These are phyloP conservation scores for Lolium rigidum DNA, from an alignment of 176 grass and related monocot genomes.

Conservation along the genomic window DNA sequence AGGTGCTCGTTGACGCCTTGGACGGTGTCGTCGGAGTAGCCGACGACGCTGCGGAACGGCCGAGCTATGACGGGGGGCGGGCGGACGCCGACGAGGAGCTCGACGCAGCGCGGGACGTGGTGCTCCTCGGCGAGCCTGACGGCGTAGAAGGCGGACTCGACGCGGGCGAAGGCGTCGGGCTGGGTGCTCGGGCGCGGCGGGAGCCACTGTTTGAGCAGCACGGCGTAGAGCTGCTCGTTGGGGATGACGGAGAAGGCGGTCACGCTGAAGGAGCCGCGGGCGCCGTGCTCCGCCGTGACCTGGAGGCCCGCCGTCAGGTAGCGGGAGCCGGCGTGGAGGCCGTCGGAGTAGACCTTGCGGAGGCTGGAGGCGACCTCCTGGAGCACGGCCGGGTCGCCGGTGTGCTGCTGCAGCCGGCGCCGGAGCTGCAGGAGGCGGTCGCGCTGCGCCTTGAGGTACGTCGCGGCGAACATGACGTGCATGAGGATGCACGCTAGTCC, in stretches of 20 bases:
- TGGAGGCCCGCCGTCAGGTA: not conserved
- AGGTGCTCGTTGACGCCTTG: not conserved
- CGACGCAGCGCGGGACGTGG: not conserved
- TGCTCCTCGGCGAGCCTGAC: not conserved
- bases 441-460: too few species aligned
- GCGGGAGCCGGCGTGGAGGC: too few species aligned
- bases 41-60: not conserved
- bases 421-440: too few species aligned
- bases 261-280: not conserved
- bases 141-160: constrained; percentile 10
- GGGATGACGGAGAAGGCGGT: not conserved
- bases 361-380: too few species aligned
- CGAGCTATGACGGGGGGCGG: not conserved
- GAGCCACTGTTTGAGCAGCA: not conserved
- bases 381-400: too few species aligned
- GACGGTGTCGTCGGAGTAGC: not conserved
- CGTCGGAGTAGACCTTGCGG: too few species aligned
- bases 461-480: too few species aligned
- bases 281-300: not conserved
- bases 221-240: not conserved
- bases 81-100: not conserved
- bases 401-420: too few species aligned
- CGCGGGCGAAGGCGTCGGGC: not conserved
- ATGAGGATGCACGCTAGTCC: too few species aligned
- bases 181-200: not conserved